Evolutionary conservation across 2,329 filamentous ascomycete genomes (phyloP).

Genomic region (Xylaria hypoxylon): DNA sequence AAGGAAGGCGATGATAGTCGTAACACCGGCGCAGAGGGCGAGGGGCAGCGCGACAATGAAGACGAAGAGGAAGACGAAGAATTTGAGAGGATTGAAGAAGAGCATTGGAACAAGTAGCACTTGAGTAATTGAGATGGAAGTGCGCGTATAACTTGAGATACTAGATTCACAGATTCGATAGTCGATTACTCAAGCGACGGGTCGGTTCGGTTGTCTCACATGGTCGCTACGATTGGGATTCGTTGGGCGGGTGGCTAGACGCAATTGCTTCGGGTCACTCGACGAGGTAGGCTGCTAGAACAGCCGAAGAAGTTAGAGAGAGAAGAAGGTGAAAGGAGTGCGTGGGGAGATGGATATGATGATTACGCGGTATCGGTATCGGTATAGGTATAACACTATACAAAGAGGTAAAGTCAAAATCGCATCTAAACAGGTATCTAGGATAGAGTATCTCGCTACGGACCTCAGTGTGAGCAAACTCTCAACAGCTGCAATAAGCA

Average conservation of each 20-base stretch:
- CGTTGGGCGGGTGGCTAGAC: constrained; percentile 2
- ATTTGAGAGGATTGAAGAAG: constrained; percentile 65
- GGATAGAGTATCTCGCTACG: too few species aligned
- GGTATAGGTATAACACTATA: background rate
- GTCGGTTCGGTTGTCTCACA: constrained; percentile 42
- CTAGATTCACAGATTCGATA: constrained; percentile 22
- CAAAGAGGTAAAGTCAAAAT: constrained; percentile 13
- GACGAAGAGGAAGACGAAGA: constrained; percentile 71
- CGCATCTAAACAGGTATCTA: constrained; percentile 11
- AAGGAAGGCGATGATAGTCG: constrained; percentile 70
- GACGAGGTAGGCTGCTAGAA: constrained; percentile 13
- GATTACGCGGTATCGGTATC: background rate
- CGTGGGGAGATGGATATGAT: background rate
- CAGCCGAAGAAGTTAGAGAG: background rate
- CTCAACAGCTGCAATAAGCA: constrained; percentile 7
- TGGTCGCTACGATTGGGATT: constrained; percentile 36
- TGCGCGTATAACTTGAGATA: constrained; percentile 27
- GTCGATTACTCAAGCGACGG: constrained; percentile 18
- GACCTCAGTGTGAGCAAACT: constrained; percentile 21
- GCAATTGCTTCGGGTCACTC: background rate
- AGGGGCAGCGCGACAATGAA: constrained; percentile 72
- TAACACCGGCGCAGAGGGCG: constrained; percentile 71
- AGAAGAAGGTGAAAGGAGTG: background rate
- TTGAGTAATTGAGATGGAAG: constrained; percentile 17
- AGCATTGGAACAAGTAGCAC: constrained; percentile 56